Base-by-base conservation (phyloP, 23 red algal species). In the Gracilaria gracilis region DNA sequence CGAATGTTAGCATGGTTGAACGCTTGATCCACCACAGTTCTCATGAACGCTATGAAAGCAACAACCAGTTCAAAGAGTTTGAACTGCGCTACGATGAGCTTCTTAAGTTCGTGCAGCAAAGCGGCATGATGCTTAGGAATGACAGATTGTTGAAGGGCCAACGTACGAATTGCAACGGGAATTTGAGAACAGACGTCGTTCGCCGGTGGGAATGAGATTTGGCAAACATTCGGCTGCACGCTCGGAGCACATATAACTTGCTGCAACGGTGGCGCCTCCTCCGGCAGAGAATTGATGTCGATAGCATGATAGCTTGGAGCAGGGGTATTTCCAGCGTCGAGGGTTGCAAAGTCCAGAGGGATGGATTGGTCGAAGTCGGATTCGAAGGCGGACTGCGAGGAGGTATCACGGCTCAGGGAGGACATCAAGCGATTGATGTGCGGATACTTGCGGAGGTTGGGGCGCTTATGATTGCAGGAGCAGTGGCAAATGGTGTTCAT, bases 31-130 rank as follows among this genome's bases (percentile, higher is more conserved):
- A 75, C 69, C 37, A 75, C 33, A 24, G 69, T 75, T 47, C 39
- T 75, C 69, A 75, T 75, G 35, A 75, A 47, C 3, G 39, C 69
- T 11, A 27, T 32, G 39, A 75, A 47, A 8, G 69, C 35, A 23
- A 75, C 69, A 25, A 75, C 39, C n/a, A 75, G 39, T 32, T 75
- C 69, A 44, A 75, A 75, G 14, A 75, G 7, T 25, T 75, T 75
- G 69, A 75, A 75, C 35, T 75, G 69, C 5, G 36, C 37, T 19
- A 25, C 69, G 35, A 75, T 75, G 37, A 75, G 6, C 25, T 47
- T 23, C 23, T 75, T 75, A 23, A 75, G 20, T 31, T 75, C 37
- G 1, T 21, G 16, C 33, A 46, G 36, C 35, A 75, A 25, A 27
- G 20, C 33, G 37, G 20, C 19, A 21, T 75, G 35, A 40, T 40